Conservation (phyloP, 495 filamentous ascomycete genomes). For the Hypoxylon crocopeplum region DNA sequence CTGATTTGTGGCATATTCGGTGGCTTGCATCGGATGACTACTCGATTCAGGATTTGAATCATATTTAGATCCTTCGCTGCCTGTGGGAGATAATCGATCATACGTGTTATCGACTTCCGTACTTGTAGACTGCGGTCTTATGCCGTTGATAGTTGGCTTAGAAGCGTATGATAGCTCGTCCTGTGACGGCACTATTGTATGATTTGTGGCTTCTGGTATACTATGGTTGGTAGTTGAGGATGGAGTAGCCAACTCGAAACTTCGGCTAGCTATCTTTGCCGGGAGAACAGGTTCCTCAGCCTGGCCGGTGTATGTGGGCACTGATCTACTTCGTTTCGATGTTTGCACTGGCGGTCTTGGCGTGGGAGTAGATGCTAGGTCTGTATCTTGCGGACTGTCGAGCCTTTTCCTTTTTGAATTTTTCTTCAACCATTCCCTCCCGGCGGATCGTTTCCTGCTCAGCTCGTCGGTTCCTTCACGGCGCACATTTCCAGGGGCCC, state of each 20-base stretch:
- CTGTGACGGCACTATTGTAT: not conserved
- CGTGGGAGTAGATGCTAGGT: conserved; percentile 27
- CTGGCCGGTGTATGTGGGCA: not conserved
- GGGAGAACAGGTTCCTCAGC: not conserved
- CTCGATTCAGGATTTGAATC: not conserved
- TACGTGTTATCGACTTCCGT: not conserved
- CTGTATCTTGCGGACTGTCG: conserved; percentile 19
- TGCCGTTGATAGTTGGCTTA: not conserved
- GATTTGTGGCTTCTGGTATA: not conserved
- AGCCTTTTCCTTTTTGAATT: conserved; percentile 32
- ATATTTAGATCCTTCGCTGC: not conserved
- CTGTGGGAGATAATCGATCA: not conserved
- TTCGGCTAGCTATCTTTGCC: conserved; percentile 17
- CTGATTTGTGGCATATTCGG: not conserved
- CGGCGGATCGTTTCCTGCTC: conserved; percentile 28
- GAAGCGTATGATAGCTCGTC: not conserved
- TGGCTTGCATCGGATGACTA: not conserved
- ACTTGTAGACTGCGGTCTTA: not conserved
- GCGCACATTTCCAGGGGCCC: conserved; percentile 27
- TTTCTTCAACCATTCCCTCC: conserved; percentile 36
- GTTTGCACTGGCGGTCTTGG: conserved; percentile 5
- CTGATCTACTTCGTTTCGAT: conserved; percentile 8
- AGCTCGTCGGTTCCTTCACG: not conserved
- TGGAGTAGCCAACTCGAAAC: conserved; percentile 37
- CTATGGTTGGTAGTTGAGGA: conserved; percentile 29